These are phyloP conservation scores for Candida patagonica DNA, from an alignment of 805 yeast species.

Conservation along the genomic window DNA sequence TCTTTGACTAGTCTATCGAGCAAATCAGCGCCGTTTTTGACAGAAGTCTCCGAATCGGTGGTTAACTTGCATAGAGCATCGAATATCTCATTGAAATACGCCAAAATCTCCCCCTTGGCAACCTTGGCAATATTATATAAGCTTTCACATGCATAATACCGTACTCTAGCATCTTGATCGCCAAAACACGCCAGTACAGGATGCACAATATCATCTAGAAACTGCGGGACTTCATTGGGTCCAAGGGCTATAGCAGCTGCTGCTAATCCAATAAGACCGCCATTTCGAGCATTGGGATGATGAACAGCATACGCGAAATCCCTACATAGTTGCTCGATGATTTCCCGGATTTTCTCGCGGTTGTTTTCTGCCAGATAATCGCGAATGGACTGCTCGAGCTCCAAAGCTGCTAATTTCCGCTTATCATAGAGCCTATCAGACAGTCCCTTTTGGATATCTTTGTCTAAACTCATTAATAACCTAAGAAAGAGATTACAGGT, in stretches of 20 bases:
- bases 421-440: conserved; percentile 69
- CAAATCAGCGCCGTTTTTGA: conserved; percentile 90
- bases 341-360: conserved; percentile 45
- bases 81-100: conserved; percentile 89
- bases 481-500: too few relatives aligned
- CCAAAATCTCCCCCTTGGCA: conserved; percentile 86
- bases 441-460: conserved; percentile 55
- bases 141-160: conserved; percentile 95
- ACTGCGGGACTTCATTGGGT: conserved; percentile 65
- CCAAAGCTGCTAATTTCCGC: conserved; percentile 63
- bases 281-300: conserved; percentile 83
- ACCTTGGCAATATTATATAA: conserved; percentile 93
- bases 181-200: conserved; percentile 94
- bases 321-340: conserved; percentile 64
- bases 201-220: conserved; percentile 75
- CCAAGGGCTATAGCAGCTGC: conserved; percentile 94
- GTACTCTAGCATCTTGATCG: conserved; percentile 93
- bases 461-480: too few relatives aligned
- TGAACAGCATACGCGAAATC: conserved; percentile 77
- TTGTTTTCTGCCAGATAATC: conserved; percentile 54
- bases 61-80: conserved; percentile 85
- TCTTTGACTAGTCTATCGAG: conserved; percentile 86
- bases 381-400: conserved; percentile 62
- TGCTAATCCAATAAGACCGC: conserved; percentile 92
- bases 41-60: conserved; percentile 84